Evolutionary conservation across 2,329 filamentous ascomycete genomes (phyloP).

Genomic region (Claviceps maximensis): DNA sequence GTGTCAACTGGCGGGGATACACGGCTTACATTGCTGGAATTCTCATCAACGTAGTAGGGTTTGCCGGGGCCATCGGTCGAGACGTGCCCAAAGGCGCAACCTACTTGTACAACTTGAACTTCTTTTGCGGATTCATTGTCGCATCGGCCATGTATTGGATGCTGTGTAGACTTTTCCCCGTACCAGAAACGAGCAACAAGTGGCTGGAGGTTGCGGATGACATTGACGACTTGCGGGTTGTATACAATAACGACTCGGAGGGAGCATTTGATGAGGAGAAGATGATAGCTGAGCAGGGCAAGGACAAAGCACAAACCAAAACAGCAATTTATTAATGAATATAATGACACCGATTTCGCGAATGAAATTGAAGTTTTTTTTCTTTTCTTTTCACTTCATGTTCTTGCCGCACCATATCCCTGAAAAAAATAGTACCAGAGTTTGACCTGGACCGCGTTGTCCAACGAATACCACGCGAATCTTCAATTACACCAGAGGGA

Average conservation of each 20-base stretch:
- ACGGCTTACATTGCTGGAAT: slow-evolving; percentile 72
- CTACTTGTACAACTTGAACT: slow-evolving; percentile 85
- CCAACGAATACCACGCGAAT: too few species aligned
- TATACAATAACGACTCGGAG: slow-evolving; percentile 29
- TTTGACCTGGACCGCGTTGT: too few species aligned
- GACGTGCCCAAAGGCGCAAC: slow-evolving; percentile 63
- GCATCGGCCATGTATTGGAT: slow-evolving; percentile 53
- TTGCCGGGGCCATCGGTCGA: slow-evolving; percentile 64
- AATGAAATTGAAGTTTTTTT: neutral
- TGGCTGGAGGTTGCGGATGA: slow-evolving; percentile 69
- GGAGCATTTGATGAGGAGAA: slow-evolving; percentile 27
- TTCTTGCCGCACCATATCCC: too few species aligned
- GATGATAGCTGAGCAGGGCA: neutral
- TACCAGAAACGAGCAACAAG: slow-evolving; percentile 58
- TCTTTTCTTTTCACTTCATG: neutral
- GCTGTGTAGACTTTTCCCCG: slow-evolving; percentile 54
- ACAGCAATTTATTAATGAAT: neutral
- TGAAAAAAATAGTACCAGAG: too few species aligned
- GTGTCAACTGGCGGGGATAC: slow-evolving; percentile 76
- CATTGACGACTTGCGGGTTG: slow-evolving; percentile 38
- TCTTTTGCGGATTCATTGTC: slow-evolving; percentile 72
- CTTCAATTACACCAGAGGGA: too few species aligned
- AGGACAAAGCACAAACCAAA: slow-evolving; percentile 1
- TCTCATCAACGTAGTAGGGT: slow-evolving; percentile 81
- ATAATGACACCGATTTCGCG: neutral